A percentile compares a stretch with the other conserved stretches of the same genome.
phyloP scores from a whole-genome alignment of 2,329 filamentous ascomycete genomes.

The Sporothrix globosa region DNA sequence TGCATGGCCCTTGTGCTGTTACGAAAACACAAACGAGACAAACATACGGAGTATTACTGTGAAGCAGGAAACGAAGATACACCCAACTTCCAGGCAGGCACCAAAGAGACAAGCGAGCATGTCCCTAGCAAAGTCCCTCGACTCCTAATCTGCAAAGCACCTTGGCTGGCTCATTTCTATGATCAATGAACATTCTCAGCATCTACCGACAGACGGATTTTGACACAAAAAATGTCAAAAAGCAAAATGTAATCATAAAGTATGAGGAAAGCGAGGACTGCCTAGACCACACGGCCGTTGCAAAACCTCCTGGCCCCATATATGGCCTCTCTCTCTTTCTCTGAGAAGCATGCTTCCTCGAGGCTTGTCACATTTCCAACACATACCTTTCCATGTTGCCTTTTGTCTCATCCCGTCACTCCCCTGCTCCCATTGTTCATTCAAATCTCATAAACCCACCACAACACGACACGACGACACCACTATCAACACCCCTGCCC shows the following conservation, averaged over 20 bases:
- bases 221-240: not conserved
- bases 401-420: not conserved
- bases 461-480: conserved; percentile 3
- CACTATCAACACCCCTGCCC: conserved; percentile 19
- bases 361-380: conserved; percentile 1
- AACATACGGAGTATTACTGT: not conserved
- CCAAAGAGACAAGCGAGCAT: not conserved
- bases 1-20: not conserved
- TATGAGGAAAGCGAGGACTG: not conserved
- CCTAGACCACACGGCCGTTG: conserved; percentile 13
- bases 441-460: conserved; percentile 2
- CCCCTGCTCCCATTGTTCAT: conserved; percentile 5
- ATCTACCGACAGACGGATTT: not conserved
- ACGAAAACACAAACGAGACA: too few species aligned
- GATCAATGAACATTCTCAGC: not conserved
- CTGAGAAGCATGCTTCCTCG: not conserved
- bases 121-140: not conserved
- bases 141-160: not conserved
- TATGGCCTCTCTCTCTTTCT: not conserved
- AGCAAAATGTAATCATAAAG: not conserved
- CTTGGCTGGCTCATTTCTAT: conserved; percentile 7
- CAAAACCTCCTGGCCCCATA: conserved; percentile 3
- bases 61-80: not conserved
- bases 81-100: not conserved
- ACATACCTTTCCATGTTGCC: not conserved